phyloP scores from a whole-genome alignment of 1,139 yeast species.

The Taphrina pruni region DNA sequence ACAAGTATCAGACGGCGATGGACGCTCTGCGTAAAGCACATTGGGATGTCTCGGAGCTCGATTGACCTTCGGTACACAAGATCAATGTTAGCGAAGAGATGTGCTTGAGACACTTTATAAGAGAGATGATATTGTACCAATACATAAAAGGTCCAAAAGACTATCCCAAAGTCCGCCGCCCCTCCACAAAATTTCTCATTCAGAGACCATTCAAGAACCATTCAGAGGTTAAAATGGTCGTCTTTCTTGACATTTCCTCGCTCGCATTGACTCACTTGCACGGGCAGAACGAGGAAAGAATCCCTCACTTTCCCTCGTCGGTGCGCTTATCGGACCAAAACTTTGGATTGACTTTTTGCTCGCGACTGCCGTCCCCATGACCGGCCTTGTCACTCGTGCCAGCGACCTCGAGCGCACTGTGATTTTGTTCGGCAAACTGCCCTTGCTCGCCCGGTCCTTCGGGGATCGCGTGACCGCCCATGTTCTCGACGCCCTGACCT shows the following conservation, averaged over 20 bases:
- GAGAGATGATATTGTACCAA: no score
- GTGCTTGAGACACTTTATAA: no score
- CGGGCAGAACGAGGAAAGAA: no score
- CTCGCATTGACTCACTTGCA: no score
- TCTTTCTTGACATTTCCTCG: no score
- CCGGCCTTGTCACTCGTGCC: conserved; percentile 15
- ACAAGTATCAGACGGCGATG: neutral
- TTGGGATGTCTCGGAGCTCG: conserved; percentile 5
- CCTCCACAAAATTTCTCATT: no score
- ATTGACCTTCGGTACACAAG: neutral
- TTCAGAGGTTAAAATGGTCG: no score
- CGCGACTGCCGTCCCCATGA: conserved; percentile 1
- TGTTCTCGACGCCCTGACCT: conserved; percentile 26
- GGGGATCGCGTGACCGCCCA: conserved; percentile 31
- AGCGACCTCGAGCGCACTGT: conserved; percentile 23
- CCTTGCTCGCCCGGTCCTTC: conserved; percentile 29
- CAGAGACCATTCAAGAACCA: no score
- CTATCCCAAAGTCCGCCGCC: no score
- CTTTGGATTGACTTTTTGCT: conserved; percentile 28
- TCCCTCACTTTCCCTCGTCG: neutral
- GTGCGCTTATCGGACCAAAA: conserved; percentile 21
- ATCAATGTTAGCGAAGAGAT: no score
- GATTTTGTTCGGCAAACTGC: conserved; percentile 19
- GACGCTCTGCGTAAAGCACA: neutral
- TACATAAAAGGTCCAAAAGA: no score